Percentiles rank a stretch among this genome's conserved stretches.
phyloP scores from a whole-genome alignment of 352 stramenopile species.

The Phytopythium vexans region DNA sequence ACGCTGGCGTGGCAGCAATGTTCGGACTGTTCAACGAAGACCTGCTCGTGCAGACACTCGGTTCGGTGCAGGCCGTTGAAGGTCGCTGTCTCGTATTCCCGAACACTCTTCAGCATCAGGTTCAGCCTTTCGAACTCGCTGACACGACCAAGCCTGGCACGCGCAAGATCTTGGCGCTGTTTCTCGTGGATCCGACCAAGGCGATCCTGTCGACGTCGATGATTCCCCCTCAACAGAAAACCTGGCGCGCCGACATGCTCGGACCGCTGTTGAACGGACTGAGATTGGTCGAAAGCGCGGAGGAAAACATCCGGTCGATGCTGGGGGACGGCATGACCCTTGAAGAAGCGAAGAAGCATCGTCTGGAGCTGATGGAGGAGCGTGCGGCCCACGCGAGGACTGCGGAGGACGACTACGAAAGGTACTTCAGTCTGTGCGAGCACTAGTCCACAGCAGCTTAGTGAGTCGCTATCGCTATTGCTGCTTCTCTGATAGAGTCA shows the following conservation, averaged over 20 bases:
- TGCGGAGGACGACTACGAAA: constrained; percentile 3
- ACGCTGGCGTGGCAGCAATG: constrained; percentile 18
- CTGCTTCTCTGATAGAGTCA: neutral
- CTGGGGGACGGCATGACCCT: constrained; percentile 16
- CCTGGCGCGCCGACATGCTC: constrained; percentile 21
- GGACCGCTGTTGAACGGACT: constrained; percentile 7
- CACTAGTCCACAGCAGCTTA: constrained; percentile 8
- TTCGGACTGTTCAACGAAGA: constrained; percentile 22
- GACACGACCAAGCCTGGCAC: constrained; percentile 24
- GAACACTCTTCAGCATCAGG: constrained; percentile 41
- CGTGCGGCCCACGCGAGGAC: constrained; percentile 3
- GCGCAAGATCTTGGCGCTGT: constrained; percentile 48
- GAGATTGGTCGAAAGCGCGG: constrained; percentile 8
- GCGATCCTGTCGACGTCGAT: constrained; percentile 26
- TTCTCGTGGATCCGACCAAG: constrained; percentile 33
- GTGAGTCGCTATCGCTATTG: neutral
- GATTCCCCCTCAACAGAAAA: constrained; percentile 36
- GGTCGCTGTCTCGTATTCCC: constrained; percentile 35
- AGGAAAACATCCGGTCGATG: constrained; percentile 17
- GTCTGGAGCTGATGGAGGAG: constrained; percentile 27
- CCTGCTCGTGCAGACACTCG: constrained; percentile 20
- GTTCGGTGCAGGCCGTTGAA: constrained; percentile 15
- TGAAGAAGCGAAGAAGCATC: constrained; percentile 15
- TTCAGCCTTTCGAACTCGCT: constrained; percentile 40
- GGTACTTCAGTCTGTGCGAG: constrained; percentile 21